Base-by-base conservation (phyloP, 2,329 filamentous ascomycete species). In the Colletotrichum kahawae region DNA sequence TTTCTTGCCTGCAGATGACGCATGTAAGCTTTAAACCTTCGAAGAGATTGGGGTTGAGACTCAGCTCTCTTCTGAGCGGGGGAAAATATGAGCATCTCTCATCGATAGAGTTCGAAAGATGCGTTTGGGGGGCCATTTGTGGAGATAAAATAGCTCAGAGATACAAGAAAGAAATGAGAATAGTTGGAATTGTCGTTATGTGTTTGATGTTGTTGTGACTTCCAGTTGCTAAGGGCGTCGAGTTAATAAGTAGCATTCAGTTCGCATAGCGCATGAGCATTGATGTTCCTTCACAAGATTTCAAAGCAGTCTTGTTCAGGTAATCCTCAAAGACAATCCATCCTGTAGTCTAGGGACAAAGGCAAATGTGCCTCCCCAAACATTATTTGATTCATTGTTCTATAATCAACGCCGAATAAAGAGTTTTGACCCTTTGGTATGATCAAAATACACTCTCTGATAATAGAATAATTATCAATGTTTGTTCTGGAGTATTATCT, bases 361-460 rank as follows among this genome's bases (percentile, higher is more conserved):
- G 43, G 5, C n/a, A 51, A 12, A 21, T 13, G n/a, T 13, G n/a
- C n/a, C 4, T 51, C 5, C 13, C 1, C 43, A 21, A 51, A 4
- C n/a, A 13, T 51, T 4, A 7, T 21, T 6, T 21, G n/a, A 21
- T 51, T 51, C 43, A 51, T 51, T 51, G n/a, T 51, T 21, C n/a
- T 24, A 13, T 51, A 7, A 21, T 51, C 43, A 51, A 21, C n/a
- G 6, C 21, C 3, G 2, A 4, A 13, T 1, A 21, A 51, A 21
- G 43, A 13, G 1, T 2, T 1, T 4, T 51, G 5, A 12, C 21
- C 0, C 2, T 4, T 4, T 4, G 21, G 2, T n/a, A 7, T 3
- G 2, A 13, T 13, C 7, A 1, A 4, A 13, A 7, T 21, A 7
- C 10, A 21, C 10, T 6, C 2, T 51, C 10, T 7, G n/a, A 51